These are phyloP conservation scores for Neocallimastix lanati DNA, from an alignment of 192 early-diverging fungal genomes.

Conservation along the genomic window DNA sequence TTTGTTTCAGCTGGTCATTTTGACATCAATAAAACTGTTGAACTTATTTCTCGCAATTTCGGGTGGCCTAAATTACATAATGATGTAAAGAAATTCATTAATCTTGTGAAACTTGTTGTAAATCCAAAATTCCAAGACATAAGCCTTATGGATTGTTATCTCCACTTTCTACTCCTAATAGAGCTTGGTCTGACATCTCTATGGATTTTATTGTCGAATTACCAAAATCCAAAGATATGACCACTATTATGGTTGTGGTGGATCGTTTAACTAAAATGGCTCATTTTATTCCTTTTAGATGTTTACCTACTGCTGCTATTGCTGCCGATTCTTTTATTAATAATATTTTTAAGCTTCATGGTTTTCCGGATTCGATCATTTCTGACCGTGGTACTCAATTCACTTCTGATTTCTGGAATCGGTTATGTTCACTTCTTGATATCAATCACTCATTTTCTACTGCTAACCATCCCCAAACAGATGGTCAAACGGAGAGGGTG, in stretches of 20 bases:
- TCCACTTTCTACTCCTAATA: conserved; percentile 10
- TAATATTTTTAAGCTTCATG: no score
- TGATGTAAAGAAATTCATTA: conserved; percentile 13
- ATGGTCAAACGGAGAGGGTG: conserved; percentile 15
- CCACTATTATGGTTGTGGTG: no score
- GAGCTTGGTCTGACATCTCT: conserved; percentile 18
- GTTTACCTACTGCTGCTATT: no score
- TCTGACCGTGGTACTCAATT: conserved; percentile 24
- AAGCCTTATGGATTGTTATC: conserved; percentile 14
- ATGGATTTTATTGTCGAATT: conserved; percentile 26
- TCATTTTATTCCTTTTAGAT: not conserved
- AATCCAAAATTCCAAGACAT: conserved; percentile 11
- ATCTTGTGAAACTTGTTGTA: conserved; percentile 13
- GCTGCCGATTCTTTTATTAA: conserved; percentile 1
- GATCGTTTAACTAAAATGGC: conserved; percentile 10
- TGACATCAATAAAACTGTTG: conserved; percentile 13
- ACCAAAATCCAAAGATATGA: conserved; percentile 1
- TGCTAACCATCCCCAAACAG: conserved; percentile 9
- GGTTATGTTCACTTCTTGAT: conserved; percentile 5
- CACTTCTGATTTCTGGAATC: conserved; percentile 14
- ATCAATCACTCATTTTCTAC: not conserved
- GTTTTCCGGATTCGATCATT: conserved; percentile 19
- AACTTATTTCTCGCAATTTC: conserved; percentile 10
- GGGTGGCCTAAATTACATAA: conserved; percentile 14
- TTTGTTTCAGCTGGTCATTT: conserved; percentile 11